These are phyloP conservation scores for Mesembryanthemum crystallinum DNA, from an alignment of 148 eudicot genomes.

Conservation along the genomic window DNA sequence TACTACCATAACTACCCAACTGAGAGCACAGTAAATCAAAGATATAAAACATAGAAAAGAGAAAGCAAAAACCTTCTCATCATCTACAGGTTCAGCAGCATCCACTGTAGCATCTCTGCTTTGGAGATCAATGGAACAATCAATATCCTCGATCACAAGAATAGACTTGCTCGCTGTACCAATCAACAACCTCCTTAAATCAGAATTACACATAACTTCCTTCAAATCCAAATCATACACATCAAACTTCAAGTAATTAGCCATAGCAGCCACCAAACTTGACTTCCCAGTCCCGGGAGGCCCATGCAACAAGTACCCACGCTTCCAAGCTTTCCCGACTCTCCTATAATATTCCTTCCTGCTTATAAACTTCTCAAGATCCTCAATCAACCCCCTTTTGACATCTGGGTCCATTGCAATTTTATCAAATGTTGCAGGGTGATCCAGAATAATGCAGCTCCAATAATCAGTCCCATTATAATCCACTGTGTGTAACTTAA, in stretches of 20 bases:
- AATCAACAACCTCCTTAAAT: constrained; percentile 34
- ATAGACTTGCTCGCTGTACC: constrained; percentile 38
- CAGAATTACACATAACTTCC: constrained; percentile 32
- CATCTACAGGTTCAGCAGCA: constrained; percentile 19
- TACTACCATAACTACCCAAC: not conserved
- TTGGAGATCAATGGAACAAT: constrained; percentile 24
- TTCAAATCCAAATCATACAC: constrained; percentile 42
- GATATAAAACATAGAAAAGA: not conserved
- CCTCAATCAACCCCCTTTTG: constrained; percentile 31
- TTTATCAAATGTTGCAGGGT: constrained; percentile 38
- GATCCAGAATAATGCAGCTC: constrained; percentile 36
- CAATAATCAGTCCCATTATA: constrained; percentile 48
- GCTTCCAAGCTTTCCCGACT: constrained; percentile 50
- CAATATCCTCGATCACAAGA: constrained; percentile 36
- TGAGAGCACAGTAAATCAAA: not conserved
- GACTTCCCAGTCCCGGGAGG: constrained; percentile 50
- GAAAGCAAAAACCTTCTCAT: constrained; percentile 29
- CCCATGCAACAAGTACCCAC: constrained; percentile 41
- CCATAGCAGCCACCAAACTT: constrained; percentile 45
- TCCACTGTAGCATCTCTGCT: constrained; percentile 25
- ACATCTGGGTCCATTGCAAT: constrained; percentile 33
- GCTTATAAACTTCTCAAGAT: constrained; percentile 35
- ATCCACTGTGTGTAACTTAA: constrained; percentile 60
- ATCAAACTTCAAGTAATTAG: constrained; percentile 42
- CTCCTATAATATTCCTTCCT: constrained; percentile 37